These are phyloP conservation scores for Lophium mytilinum DNA, from an alignment of 495 filamentous ascomycete genomes.

Conservation along the genomic window DNA sequence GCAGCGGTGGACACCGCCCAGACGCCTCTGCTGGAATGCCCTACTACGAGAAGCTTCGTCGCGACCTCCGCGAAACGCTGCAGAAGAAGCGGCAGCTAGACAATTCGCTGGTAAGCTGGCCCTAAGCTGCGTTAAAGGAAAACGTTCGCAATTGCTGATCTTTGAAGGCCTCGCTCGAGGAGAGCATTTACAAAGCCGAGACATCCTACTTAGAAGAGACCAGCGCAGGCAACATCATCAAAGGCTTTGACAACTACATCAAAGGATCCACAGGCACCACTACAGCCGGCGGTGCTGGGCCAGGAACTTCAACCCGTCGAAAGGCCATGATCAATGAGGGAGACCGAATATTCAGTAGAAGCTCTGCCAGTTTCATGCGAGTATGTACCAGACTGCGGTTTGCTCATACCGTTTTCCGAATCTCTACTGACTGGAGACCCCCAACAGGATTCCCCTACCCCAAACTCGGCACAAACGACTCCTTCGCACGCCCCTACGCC, in stretches of 20 bases:
- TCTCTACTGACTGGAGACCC: constrained; percentile 2
- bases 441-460: constrained; percentile 21
- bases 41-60: constrained; percentile 66
- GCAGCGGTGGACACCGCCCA: constrained; percentile 1
- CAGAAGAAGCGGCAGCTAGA: constrained; percentile 61
- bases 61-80: constrained; percentile 59
- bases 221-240: constrained; percentile 92
- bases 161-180: constrained; percentile 57
- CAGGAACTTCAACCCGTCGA: constrained; percentile 26
- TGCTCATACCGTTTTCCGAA: neutral
- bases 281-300: constrained; percentile 14
- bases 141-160: neutral
- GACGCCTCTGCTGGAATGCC: constrained; percentile 40
- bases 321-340: constrained; percentile 32
- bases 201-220: constrained; percentile 78
- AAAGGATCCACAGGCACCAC: constrained; percentile 54
- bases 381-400: constrained; percentile 10
- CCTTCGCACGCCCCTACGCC: constrained; percentile 35
- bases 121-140: neutral
- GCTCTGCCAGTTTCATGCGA: constrained; percentile 31
- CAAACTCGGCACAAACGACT: constrained; percentile 21
- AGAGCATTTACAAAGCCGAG: constrained; percentile 76
- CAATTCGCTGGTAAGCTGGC: constrained; percentile 49
- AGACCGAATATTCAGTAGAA: constrained; percentile 38
- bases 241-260: constrained; percentile 94